Base-by-base conservation (phyloP, 768 basidiomycete species). In the Phylloporus sp. region DNA sequence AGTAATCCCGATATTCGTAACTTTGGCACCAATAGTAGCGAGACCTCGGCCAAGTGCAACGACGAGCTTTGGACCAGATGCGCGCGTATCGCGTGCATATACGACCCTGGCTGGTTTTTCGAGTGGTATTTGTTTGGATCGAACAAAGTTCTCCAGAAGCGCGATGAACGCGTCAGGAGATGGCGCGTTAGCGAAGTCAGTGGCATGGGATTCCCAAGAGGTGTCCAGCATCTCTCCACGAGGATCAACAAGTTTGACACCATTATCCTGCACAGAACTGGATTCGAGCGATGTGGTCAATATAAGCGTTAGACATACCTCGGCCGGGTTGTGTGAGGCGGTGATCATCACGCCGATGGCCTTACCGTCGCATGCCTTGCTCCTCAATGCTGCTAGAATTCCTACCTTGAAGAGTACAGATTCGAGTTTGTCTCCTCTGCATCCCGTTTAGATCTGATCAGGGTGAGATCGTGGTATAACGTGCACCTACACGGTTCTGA, bases 301-400 rank as follows among this genome's bases (percentile, higher is more conserved):
- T 27, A 48, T 36, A 48, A 4, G 26, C 3, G 45, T 28, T 39
- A 45, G n/a, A 64, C 80, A 58, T 62, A 94, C 95, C 65, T 82
- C 79, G 66, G 95, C 95, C n/a, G 97, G 95, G 68, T 99, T 99
- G 71, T 99, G 97, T n/a, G 93, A 95, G 3, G 97, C 97, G 32
- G 97, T 99, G 66, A 99, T 86, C 97, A 99, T 98, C 20, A 98
- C 91, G 15, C 97, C 97, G 60, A 99, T 88, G 23, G 85, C 86
- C 66, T 85, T 88, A 24, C 97, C 93, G 64, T 87, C 86, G n/a
- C 94, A 77, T 56, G 82, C 85, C 75, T 88, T 97, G 73, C 94
- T 97, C 52, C 97, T 76, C 45, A 99, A 76, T 6, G 80, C 90
- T 40, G 97, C 97, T 16, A 99, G 74, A 35, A 98, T 72, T 11